These are phyloP conservation scores for Monosporascus sp. DNA, from an alignment of 2,329 filamentous ascomycete species.

Conservation along the genomic window DNA sequence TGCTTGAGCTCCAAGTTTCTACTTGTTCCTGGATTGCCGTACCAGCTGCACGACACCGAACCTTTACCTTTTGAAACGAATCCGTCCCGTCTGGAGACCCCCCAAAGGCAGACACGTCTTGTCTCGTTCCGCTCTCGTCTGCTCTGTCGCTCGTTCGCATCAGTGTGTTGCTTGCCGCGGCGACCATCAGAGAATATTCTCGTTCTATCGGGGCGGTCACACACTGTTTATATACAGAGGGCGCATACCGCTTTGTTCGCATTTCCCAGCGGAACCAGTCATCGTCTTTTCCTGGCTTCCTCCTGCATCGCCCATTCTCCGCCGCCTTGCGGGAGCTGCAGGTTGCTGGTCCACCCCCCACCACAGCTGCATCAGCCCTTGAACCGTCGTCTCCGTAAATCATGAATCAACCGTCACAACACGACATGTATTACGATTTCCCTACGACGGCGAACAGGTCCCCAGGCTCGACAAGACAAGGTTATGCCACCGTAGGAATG, in stretches of 20 bases:
- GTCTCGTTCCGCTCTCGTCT: neutral
- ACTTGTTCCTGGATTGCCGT: neutral
- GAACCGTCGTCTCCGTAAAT: slow-evolving; percentile 14
- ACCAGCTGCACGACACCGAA: neutral
- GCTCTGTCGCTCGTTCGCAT: neutral
- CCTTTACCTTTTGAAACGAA: neutral
- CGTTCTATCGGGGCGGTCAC: neutral
- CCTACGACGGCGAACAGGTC: slow-evolving; percentile 58
- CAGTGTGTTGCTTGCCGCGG: neutral
- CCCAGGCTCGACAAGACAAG: slow-evolving; percentile 64
- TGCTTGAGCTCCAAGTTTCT: neutral
- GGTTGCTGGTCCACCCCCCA: slow-evolving; percentile 21
- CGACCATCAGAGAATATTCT: neutral
- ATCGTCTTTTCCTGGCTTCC: neutral
- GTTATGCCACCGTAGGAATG: slow-evolving; percentile 53
- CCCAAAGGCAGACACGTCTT: neutral
- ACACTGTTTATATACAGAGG: neutral
- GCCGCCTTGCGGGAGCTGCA: slow-evolving; percentile 23
- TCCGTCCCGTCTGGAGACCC: neutral
- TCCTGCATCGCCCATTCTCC: slow-evolving; percentile 3
- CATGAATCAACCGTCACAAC: slow-evolving; percentile 46
- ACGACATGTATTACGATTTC: slow-evolving; percentile 72
- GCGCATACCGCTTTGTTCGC: neutral
- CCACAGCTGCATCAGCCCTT: slow-evolving; percentile 23
- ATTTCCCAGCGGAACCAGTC: neutral